These are phyloP conservation scores for Dalbergia oliveri DNA, from an alignment of 306 rosid species.

Conservation along the genomic window DNA sequence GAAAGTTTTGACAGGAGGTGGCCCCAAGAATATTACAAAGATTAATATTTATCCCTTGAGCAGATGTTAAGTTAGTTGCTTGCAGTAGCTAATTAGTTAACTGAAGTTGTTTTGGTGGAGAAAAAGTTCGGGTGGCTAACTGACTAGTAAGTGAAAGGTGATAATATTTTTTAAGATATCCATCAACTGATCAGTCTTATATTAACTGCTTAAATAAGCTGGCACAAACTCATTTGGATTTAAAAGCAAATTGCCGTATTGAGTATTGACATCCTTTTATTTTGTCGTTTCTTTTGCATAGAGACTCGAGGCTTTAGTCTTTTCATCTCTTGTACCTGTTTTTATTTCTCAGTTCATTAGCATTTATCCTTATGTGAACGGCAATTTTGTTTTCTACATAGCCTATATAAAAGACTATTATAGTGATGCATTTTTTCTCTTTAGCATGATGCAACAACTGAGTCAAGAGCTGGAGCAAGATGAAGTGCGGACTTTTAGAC, in stretches of 20 bases:
- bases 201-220: neutral
- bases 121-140: neutral
- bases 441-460: conserved; percentile 89
- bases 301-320: conserved; percentile 11
- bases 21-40: neutral
- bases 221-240: neutral
- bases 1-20: conserved; percentile 10
- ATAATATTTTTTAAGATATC: neutral
- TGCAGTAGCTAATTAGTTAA: conserved; percentile 10
- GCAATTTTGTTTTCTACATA: conserved; percentile 9
- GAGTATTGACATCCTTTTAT: conserved; percentile 8
- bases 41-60: neutral
- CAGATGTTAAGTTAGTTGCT: neutral
- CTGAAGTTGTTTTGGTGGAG: conserved; percentile 2
- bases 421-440: conserved; percentile 21
- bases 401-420: conserved; percentile 24
- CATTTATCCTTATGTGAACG: conserved; percentile 1
- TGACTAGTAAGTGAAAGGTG: neutral
- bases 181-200: neutral
- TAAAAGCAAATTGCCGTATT: neutral
- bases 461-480: conserved; percentile 92
- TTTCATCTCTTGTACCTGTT: neutral
- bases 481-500: conserved; percentile 70
- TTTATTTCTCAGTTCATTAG: neutral
- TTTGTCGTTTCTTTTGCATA: conserved; percentile 5